A percentile compares a stretch with the other conserved stretches of the same genome.
phyloP scores from a whole-genome alignment of 176 grass and related monocot species.

The Aegilops bicornis region DNA sequence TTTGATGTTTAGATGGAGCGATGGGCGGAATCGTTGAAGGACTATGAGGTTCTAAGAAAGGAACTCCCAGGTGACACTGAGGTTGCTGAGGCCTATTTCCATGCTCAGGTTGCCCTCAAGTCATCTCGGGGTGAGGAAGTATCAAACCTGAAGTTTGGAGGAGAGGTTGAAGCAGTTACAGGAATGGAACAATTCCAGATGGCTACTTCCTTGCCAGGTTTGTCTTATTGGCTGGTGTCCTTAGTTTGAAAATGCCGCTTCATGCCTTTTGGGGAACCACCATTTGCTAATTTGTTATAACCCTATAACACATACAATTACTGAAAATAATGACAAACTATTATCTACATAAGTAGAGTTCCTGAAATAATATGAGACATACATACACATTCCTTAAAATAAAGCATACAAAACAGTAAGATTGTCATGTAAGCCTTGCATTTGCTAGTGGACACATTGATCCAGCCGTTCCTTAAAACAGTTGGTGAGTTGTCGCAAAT shows the following conservation, averaged over 20 bases:
- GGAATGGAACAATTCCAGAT: slow-evolving; percentile 82
- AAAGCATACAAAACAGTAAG: background rate
- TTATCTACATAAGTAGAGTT: background rate
- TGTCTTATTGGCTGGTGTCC: slow-evolving; percentile 24
- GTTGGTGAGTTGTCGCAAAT: background rate
- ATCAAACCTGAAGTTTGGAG: slow-evolving; percentile 92
- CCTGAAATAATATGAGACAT: background rate
- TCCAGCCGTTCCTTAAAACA: background rate
- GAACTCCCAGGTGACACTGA: slow-evolving; percentile 75
- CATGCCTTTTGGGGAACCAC: background rate
- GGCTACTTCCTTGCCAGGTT: slow-evolving; percentile 86
- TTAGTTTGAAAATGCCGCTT: background rate
- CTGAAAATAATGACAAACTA: background rate
- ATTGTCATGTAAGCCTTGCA: background rate
- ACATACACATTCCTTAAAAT: background rate
- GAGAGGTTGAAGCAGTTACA: slow-evolving; percentile 78
- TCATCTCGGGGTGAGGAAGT: slow-evolving; percentile 82
- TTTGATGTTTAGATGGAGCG: slow-evolving; percentile 67
- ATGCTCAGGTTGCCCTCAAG: slow-evolving; percentile 83
- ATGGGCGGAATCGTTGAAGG: slow-evolving; percentile 83
- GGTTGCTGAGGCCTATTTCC: slow-evolving; percentile 94
- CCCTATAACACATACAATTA: background rate
- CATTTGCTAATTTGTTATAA: background rate
- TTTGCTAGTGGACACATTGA: background rate
- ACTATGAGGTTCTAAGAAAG: slow-evolving; percentile 83